Evolutionary conservation across 2,329 filamentous ascomycete species (phyloP), one percentile per base, ranked within the genome.

Genomic region (Penicillium freii): DNA sequence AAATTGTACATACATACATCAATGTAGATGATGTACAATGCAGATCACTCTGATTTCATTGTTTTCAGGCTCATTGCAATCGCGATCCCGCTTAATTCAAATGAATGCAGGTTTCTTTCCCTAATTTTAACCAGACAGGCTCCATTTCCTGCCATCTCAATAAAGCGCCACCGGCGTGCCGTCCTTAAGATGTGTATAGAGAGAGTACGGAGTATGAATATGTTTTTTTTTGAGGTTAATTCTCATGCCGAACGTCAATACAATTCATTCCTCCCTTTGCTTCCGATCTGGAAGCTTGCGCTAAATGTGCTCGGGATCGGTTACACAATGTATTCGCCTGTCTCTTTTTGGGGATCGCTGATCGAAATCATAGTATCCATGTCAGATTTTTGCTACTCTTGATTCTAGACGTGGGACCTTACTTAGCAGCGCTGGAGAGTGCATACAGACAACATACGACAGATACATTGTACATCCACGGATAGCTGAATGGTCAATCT

Each of bases 1-100:
- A 23, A 21, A 8, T 10, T 34, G 19, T 34, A 23, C 33, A 17
- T 21, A 50, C 38, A 36, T 25, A 44, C 42, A 47, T 33, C 23
- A 33, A 29, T 47, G 50, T 38, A 56, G 29, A 29, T 34, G 31
- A 36, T 59, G 51, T 51, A 58, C 34, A 51, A 50, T 42, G 60
- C 45, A 55, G 60, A 65, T 62, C 58, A 31, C 25, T 15, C 50
- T 34, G 54, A 53, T 55, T 52, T 50, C 54, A 57, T 51, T 54
- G 54, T 61, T 59, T 33, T 57, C 34, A 47, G 46, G 46, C 43
- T 42, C 31, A 27, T 42, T 29, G 17, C 38, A 40, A 55, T 58
- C 49, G 44, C n/a, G 44, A 48, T 50, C 36, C 19, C 13, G 3
- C 53, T 51, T 36, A 25, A 54, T 51, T 49, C 25, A 51, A 44